Percentiles rank a stretch among this genome's conserved stretches.
Conservation (phyloP, 2,329 filamentous ascomycete genomes). For the Sporothrix mexicana region DNA sequence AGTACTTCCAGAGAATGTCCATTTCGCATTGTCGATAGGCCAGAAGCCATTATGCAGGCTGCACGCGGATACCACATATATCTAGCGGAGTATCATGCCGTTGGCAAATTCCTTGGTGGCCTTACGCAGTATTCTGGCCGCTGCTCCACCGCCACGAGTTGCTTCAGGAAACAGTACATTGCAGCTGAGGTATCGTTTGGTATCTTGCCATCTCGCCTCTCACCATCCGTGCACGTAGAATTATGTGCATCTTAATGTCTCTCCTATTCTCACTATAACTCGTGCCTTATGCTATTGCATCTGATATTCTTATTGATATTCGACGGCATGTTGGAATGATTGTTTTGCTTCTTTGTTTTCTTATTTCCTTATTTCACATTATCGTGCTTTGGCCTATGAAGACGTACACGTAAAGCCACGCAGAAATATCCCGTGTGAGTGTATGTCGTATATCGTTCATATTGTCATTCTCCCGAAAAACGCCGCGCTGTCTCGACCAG, state of each 20-base stretch:
- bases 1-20: not conserved
- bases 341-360: not conserved
- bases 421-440: not conserved
- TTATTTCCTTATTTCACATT: not conserved
- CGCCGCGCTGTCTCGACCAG: not conserved
- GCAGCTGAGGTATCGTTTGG: too few species aligned
- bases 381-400: constrained; percentile 2
- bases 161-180: not conserved
- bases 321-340: too few species aligned
- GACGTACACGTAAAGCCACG: not conserved
- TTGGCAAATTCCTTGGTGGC: not conserved
- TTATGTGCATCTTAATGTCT: not conserved
- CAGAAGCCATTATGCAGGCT: not conserved
- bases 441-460: not conserved
- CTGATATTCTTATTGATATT: too few species aligned
- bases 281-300: too few species aligned
- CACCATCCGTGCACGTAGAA: too few species aligned
- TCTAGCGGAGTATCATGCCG: constrained; percentile 7
- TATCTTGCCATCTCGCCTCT: not conserved
- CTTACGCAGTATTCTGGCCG: not conserved
- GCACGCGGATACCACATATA: constrained; percentile 15
- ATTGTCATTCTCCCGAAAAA: constrained; percentile 1
- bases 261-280: too few species aligned
- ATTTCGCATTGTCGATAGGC: not conserved
- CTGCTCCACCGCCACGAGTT: constrained; percentile 1